These are phyloP conservation scores for Aegilops umbellulata DNA, from an alignment of 176 grass and related monocot species.

Conservation along the genomic window DNA sequence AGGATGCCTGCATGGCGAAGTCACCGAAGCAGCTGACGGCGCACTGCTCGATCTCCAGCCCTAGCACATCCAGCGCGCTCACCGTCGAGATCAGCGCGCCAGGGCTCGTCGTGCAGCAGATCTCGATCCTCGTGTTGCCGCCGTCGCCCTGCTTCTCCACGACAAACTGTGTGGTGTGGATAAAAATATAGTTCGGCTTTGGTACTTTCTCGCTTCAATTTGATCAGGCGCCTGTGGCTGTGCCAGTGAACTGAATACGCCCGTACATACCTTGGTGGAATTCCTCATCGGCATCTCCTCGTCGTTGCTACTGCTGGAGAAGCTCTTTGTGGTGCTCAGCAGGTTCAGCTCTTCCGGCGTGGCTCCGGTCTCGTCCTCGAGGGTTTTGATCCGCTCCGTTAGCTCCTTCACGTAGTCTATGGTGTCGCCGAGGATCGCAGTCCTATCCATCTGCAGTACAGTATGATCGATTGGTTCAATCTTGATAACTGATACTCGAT, in stretches of 20 bases:
- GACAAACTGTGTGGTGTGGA: too few species aligned
- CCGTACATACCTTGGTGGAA: slow-evolving; percentile 53
- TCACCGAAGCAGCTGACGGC: slow-evolving; percentile 71
- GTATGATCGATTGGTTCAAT: too few species aligned
- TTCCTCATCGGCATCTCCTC: slow-evolving; percentile 61
- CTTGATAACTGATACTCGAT: background rate
- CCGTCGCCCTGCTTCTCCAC: background rate
- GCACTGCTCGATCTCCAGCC: slow-evolving; percentile 66
- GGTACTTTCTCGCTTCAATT: too few species aligned
- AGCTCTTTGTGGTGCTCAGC: slow-evolving; percentile 39
- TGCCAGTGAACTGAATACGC: too few species aligned
- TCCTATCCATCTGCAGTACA: slow-evolving; percentile 80
- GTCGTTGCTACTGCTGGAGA: background rate
- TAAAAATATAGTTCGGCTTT: too few species aligned
- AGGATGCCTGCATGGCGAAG: slow-evolving; percentile 63
- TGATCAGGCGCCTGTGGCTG: too few species aligned
- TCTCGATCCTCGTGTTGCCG: slow-evolving; percentile 50
- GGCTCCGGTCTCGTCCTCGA: slow-evolving; percentile 48
- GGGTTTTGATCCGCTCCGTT: slow-evolving; percentile 56
- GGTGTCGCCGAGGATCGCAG: slow-evolving; percentile 77
- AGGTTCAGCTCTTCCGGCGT: slow-evolving; percentile 41
- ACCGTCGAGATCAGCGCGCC: slow-evolving; percentile 51
- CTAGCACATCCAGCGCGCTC: slow-evolving; percentile 47
- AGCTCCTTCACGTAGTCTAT: slow-evolving; percentile 86
- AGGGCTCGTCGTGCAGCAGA: slow-evolving; percentile 56